These are phyloP conservation scores for Plectosphaerella sp. DNA, from an alignment of 2,329 filamentous ascomycete species.

Conservation along the genomic window DNA sequence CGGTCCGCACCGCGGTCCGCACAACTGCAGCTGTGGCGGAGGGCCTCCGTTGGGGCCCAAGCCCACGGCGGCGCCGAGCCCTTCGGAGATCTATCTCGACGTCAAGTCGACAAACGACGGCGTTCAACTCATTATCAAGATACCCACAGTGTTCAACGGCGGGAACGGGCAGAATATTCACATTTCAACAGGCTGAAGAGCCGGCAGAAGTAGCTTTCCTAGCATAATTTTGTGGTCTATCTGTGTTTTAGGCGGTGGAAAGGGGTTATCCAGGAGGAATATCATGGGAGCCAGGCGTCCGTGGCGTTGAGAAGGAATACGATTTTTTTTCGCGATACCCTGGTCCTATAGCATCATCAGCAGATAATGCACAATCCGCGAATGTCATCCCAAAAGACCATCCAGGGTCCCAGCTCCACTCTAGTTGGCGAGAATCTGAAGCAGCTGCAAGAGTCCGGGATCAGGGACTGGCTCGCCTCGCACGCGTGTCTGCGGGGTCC, in stretches of 20 bases:
- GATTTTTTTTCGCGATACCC: not conserved
- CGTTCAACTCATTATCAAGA: slow-evolving; percentile 53
- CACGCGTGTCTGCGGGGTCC: not conserved
- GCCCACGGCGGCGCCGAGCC: slow-evolving; percentile 31
- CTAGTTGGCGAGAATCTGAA: too few relatives aligned
- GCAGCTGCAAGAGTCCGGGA: too few relatives aligned
- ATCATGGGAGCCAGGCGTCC: not conserved
- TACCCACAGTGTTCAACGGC: slow-evolving; percentile 49
- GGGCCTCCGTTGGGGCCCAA: slow-evolving; percentile 14
- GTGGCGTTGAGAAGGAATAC: too few relatives aligned
- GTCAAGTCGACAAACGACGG: slow-evolving; percentile 54
- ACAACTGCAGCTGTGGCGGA: slow-evolving; percentile 22
- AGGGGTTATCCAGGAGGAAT: not conserved
- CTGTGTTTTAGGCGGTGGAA: not conserved
- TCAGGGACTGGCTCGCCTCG: not conserved
- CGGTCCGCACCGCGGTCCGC: slow-evolving; percentile 16
- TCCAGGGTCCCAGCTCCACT: too few relatives aligned
- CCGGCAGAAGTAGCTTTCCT: not conserved
- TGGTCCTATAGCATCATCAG: not conserved
- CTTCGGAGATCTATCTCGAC: slow-evolving; percentile 52
- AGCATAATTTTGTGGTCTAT: too few relatives aligned
- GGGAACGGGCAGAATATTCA: slow-evolving; percentile 23
- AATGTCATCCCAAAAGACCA: too few relatives aligned
- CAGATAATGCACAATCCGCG: too few relatives aligned
- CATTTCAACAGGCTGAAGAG: slow-evolving; percentile 16